phyloP scores from a whole-genome alignment of 768 basidiomycete species.

The Psilocybe sp. region DNA sequence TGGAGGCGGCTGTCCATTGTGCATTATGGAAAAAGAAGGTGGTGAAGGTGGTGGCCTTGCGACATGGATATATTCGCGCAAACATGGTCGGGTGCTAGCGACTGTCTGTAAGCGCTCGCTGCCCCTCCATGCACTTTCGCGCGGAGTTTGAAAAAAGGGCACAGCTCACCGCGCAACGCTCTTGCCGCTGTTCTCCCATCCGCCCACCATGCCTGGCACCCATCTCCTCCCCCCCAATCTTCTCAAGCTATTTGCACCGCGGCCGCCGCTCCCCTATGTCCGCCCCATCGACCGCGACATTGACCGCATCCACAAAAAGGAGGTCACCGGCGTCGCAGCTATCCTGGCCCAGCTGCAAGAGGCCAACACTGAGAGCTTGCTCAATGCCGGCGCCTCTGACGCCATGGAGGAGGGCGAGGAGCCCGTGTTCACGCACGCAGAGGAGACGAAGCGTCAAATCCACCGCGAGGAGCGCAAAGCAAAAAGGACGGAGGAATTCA shows the following conservation, averaged over 20 bases:
- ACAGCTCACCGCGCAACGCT: background rate
- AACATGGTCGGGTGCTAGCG: background rate
- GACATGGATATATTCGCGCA: too few relatives aligned
- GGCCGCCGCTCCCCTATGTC: conserved; percentile 84
- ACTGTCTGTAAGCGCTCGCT: background rate
- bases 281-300: conserved; percentile 86
- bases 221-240: conserved; percentile 94
- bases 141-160: conserved; percentile 12
- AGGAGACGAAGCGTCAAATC: conserved; percentile 79
- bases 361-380: conserved; percentile 65
- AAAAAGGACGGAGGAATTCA: conserved; percentile 71
- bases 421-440: conserved; percentile 74
- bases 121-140: conserved; percentile 2
- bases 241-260: conserved; percentile 93
- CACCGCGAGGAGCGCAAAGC: conserved; percentile 77
- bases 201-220: conserved; percentile 57
- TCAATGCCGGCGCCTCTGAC: conserved; percentile 56
- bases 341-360: conserved; percentile 76
- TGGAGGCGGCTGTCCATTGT: conserved; percentile 35
- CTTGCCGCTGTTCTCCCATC: background rate
- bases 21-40: conserved; percentile 67
- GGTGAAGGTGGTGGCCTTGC: conserved; percentile 28
- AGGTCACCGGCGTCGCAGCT: conserved; percentile 72
- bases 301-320: conserved; percentile 65
- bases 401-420: conserved; percentile 86